Evolutionary conservation across 805 yeast genomes (phyloP), one percentile per base, ranked within the genome.

Genomic region (Kluyveromyces lactis): DNA sequence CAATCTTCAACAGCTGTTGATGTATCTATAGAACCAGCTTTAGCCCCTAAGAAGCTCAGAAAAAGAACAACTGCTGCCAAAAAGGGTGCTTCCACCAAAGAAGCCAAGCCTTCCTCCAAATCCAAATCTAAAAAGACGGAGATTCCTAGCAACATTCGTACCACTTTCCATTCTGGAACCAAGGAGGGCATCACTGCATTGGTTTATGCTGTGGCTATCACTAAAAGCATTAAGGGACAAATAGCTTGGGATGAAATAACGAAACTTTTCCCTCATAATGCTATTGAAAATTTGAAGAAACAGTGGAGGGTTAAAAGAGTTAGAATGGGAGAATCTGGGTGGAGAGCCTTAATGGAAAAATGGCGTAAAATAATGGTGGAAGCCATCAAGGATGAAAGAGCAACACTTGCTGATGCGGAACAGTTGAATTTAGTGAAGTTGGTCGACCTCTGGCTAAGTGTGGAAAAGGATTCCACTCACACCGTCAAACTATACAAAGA

Each of bases 211-310:
- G 81, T 81, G 11, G 75, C 82, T 10, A 79, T 85, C 15, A 73
- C 81, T 3, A 78, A 80, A 45, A 72, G 87, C 12, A 69, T 82
- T 29, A 67, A 60, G 13, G 68, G 73, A 32, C 75, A 75, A 12
- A 80, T 84, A 28, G 79, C 77, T 43, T 87, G 94, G 82, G 70
- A 68, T 0, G 58, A 68, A 26, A 77, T 87, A 5, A 67, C 81
- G 0, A 52, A 51, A 0, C 55, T 75, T 4, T 72, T 83, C 30
- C 62, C 62, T 2, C 56, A 51, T 40, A 57, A 58, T 32, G 56
- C 66, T 0, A 62, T 72, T 1, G 73, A 68, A 7, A 63, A 68
- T 9, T 60, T 81, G 19, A 71, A 69, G 45, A 73, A 75, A 37
- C 78, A 74, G 43, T 89, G 96, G 96, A 54, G 56, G 6, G 41